Conservation (phyloP, 225 moss, liverwort and hornwort genomes). For the Rhytidiadelphus loreus region DNA sequence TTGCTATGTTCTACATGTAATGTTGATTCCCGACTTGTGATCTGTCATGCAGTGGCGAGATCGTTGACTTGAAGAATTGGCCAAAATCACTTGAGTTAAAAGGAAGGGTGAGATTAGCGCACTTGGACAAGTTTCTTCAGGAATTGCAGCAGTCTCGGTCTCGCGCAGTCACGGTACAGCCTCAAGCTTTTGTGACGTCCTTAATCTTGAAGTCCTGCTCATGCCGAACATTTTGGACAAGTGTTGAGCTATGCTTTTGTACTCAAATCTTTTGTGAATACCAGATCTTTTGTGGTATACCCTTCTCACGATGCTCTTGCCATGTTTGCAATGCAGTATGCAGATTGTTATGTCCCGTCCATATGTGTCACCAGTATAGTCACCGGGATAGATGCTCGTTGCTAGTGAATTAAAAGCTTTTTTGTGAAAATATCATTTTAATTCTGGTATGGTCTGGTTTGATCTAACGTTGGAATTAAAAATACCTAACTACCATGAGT, state of each 20-base stretch:
- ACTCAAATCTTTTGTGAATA: conserved; percentile 35
- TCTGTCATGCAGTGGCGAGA: conserved; percentile 61
- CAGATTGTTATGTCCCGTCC: conserved; percentile 23
- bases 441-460: conserved; percentile 3
- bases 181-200: conserved; percentile 59
- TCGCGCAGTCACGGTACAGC: conserved; percentile 80
- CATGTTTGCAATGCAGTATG: conserved; percentile 23
- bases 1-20: not conserved
- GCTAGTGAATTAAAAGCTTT: not conserved
- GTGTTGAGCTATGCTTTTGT: conserved; percentile 34
- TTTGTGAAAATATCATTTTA: not conserved
- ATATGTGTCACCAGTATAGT: conserved; percentile 7
- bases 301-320: conserved; percentile 16
- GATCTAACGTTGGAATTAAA: conserved; percentile 9
- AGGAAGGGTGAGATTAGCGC: conserved; percentile 84
- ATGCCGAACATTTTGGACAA: conserved; percentile 49
- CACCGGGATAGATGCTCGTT: conserved; percentile 5
- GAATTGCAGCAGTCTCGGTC: conserved; percentile 94
- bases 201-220: conserved; percentile 22
- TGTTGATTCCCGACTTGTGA: not conserved
- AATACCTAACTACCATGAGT: not conserved
- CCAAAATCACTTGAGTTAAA: conserved; percentile 84
- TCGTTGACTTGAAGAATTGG: conserved; percentile 74
- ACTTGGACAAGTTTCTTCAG: conserved; percentile 85
- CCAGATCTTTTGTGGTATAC: conserved; percentile 25